Evolutionary conservation across 2,329 filamentous ascomycete genomes (phyloP), one percentile per base, ranked within the genome.

Genomic region (Grosmannia clavigera): DNA sequence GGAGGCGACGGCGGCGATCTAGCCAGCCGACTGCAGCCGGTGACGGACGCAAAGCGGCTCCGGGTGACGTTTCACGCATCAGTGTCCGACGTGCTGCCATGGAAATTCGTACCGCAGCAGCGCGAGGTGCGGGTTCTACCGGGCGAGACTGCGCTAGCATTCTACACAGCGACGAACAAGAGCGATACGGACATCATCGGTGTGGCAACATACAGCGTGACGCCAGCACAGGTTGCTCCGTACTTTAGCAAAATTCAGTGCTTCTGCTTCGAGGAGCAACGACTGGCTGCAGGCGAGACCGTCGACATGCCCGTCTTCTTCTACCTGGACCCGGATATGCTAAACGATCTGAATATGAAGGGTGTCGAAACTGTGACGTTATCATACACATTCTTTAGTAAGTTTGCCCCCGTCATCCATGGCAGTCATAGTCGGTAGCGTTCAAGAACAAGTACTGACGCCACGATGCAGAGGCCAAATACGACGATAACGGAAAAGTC

Each of bases 231-330:
- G 75, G 92, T 95, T 53, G 92, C 94, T 52, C 92, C 90, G 1
- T 99, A 99, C 73, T 99, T 99, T 71, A 95, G 89, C 82, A 99
- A 99, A 81, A 99, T 99, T 54, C 94, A 99, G 74, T 99, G 94
- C 70, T 99, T 99, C 74, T 99, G 94, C 74, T 99, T 99, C 68
- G 94, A 99, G 76, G 92, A 91, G 74, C 94, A 99, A 79, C 81
- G 95, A 63, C 74, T 99, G 65, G 92, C 94, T 70, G 92, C 92
- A 6, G 92, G 92, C 53, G 95, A 99, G 79, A 94, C 91, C 53
- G 94, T 99, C 59, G 94, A 99, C 72, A 99, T 99, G 95, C 95
- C 94, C 0, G 95, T 99, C 0, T 99, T 99, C 74, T 99, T 99
- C 75, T 99, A 97, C 73, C 88, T 99, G 65, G 94, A 99, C 70